Evolutionary conservation across 768 basidiomycete species (phyloP), one percentile per base, ranked within the genome.

Genomic region (Lanmaoa rubissima): DNA sequence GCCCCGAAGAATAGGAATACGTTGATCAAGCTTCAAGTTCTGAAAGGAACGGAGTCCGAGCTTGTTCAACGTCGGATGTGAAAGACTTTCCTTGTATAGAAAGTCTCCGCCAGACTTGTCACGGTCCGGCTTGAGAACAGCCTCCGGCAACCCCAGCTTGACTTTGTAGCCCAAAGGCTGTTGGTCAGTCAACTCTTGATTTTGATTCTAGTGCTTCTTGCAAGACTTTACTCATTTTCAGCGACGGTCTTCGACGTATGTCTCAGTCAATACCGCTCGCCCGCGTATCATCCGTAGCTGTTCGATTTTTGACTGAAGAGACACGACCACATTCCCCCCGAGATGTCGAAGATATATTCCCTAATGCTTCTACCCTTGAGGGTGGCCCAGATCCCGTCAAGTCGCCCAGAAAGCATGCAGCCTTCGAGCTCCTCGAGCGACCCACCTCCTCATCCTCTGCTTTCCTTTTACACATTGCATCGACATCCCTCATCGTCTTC

Each of bases 391-490:
- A 69, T 41, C 62, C 62, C 2, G 43, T 65, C 54, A 73, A 61
- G 38, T 71, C 73, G 6, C 72, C 69, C 34, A 90, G 86, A 85
- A 87, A 88, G 67, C 78, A 84, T 24, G 76, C 80, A 16, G 73
- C 90, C 16, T 87, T 84, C 66, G 78, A 83, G 44, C 77, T 95
- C 19, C 80, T 95, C 61, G 93, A 95, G 63, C 85, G 83, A 53
- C 92, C 93, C 0, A 85, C 86, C 8, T 87, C 89, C 0, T 92
- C 89, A 0, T 72, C 79, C 1, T 77, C 87, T 1, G 93, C 93
- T 0, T 92, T 94, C 69, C 67, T 89, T 26, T 68, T 94, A 2
- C 90, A 94, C 69, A 74, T 89, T 61, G 68, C 84, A 48, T 83
- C 82, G 31, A 92, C 90, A 0, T 79, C 78, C 13, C 77, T 90